phyloP scores from a whole-genome alignment of 257 asterid species.

The Eustoma russellianum region DNA sequence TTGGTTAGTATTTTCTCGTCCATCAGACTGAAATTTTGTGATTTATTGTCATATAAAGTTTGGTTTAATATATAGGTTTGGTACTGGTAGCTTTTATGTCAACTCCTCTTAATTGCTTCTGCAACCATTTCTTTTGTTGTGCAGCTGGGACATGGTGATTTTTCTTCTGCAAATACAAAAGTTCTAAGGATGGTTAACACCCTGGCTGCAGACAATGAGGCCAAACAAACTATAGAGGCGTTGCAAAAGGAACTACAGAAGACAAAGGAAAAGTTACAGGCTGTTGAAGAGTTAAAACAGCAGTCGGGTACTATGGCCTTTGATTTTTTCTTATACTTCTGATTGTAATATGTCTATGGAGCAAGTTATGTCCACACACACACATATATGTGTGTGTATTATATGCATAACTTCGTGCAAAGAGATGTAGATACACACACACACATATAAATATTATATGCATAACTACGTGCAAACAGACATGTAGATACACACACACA shows the following conservation, averaged over 20 bases:
- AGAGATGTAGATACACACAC: too few relatives aligned
- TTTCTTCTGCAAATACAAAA: constrained; percentile 86
- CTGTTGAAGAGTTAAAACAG: constrained; percentile 84
- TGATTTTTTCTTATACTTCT: neutral
- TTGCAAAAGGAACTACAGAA: constrained; percentile 88
- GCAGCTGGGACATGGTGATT: constrained; percentile 96
- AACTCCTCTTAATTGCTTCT: neutral
- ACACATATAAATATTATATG: too few relatives aligned
- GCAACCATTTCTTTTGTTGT: constrained; percentile 14
- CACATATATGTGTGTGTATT: too few relatives aligned
- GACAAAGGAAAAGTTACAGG: constrained; percentile 83
- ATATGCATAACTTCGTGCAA: too few relatives aligned
- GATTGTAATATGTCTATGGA: too few relatives aligned
- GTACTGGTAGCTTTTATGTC: neutral
- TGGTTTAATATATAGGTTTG: too few relatives aligned
- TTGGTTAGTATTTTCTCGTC: too few relatives aligned
- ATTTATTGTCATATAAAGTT: too few relatives aligned
- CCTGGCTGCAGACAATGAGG: constrained; percentile 81
- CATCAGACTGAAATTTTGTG: too few relatives aligned
- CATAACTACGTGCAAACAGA: too few relatives aligned
- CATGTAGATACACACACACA: too few relatives aligned
- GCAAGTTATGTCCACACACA: too few relatives aligned
- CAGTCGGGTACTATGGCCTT: constrained; percentile 59
- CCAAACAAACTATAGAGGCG: constrained; percentile 91
- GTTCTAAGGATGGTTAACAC: constrained; percentile 95